Evolutionary conservation across 345 rosid genomes (phyloP), one percentile per base, ranked within the genome.

Genomic region (Eucalyptus erythrocorys): DNA sequence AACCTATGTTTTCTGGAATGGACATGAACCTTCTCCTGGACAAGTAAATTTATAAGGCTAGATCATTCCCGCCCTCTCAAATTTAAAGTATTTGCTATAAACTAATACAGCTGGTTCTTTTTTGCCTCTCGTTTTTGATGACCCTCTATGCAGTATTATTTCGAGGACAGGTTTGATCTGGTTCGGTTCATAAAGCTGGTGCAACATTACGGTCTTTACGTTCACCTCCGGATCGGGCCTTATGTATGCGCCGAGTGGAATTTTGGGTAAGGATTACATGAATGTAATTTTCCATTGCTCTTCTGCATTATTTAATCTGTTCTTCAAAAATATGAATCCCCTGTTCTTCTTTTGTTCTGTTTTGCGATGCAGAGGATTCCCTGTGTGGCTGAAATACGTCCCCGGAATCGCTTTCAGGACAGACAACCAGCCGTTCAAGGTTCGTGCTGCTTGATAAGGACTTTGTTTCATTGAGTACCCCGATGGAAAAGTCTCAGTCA

Each of bases 1-100:
- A 9, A 97, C 98, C 26, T 97, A 97, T 24, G 98, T 97, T 86
- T 97, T 97, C 27, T 97, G 99, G 99, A 97, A 92, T 85, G 91
- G 92, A 45, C 95, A 94, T 48, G 94, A 96, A 51, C 92, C 93
- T 9, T 90, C 85, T 22, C 94, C 87, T 64, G 93, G 94, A 50
- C 86, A 93, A 92, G 95, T 94, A 80, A 49, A 32, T 32, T 21
- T 17, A 48, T 10, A 32, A 48, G 13, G 27, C 76, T 51, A 47
- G 30, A 45, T 40, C 37, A 47, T 32, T 51, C 45, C 6, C 53
- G 13, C 37, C 13, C 45, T 37, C 45, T 21, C 19, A 6, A 37
- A 71, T 37, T 37, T 5, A 19, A 37, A 71, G 45, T 21, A 71
- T 19, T 37, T 71, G 45, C 82, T 37, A 21, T 71, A 37, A 71